Conservation (phyloP, 2,329 filamentous ascomycete genomes). For the Fusarium secorum region DNA sequence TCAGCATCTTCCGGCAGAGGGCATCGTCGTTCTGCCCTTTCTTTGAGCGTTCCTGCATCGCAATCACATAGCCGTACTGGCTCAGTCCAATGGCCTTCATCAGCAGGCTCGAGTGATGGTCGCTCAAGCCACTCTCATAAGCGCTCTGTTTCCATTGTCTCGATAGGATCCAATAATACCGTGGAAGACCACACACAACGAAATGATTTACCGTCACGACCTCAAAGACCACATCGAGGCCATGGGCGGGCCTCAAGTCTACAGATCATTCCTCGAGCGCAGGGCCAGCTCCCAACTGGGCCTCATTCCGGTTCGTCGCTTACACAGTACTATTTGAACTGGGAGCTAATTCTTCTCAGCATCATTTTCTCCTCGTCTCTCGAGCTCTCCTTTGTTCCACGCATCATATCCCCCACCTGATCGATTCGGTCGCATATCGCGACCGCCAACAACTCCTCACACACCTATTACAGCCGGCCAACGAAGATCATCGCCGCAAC, state of each 20-base stretch:
- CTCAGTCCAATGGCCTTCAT: constrained; percentile 57
- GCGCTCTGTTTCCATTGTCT: constrained; percentile 83
- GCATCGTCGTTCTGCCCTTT: constrained; percentile 71
- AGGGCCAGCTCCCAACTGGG: constrained; percentile 55
- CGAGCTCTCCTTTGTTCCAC: constrained; percentile 61
- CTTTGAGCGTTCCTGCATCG: constrained; percentile 63
- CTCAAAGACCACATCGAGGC: constrained; percentile 64
- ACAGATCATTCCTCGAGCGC: constrained; percentile 64
- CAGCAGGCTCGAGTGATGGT: constrained; percentile 43
- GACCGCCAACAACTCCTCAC: constrained; percentile 55
- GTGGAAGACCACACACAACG: constrained; percentile 57
- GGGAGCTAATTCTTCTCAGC: constrained; percentile 39
- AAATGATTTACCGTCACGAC: constrained; percentile 52
- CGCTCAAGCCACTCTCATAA: constrained; percentile 68
- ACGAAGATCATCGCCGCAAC: constrained; percentile 51
- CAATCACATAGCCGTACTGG: constrained; percentile 55
- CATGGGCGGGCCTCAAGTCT: constrained; percentile 84
- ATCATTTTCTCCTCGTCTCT: constrained; percentile 54
- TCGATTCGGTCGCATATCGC: constrained; percentile 53
- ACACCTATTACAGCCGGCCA: constrained; percentile 52
- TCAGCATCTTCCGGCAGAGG: constrained; percentile 55
- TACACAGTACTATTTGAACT: not conserved
- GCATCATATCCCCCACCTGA: constrained; percentile 64
- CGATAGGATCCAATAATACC: constrained; percentile 67
- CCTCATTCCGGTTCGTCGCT: constrained; percentile 50